Evolutionary conservation across 495 filamentous ascomycete species (phyloP).

Genomic region (Neurospora sp.): DNA sequence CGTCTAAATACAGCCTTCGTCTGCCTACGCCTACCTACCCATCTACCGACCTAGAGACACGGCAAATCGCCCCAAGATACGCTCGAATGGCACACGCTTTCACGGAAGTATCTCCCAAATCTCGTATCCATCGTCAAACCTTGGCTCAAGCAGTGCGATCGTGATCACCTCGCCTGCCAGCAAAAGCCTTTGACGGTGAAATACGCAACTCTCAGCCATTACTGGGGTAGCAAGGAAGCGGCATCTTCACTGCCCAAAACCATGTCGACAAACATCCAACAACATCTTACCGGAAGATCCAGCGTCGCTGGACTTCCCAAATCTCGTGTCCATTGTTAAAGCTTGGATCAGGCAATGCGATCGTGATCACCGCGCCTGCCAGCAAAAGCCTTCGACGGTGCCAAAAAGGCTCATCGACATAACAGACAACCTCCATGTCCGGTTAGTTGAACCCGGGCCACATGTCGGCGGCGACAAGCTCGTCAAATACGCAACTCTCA

Average conservation of each 20-base stretch:
- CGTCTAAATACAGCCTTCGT: neutral
- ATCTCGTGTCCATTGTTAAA: neutral
- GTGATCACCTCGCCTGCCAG: neutral
- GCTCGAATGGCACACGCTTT: neutral
- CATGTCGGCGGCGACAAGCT: neutral
- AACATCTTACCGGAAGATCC: neutral
- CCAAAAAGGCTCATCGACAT: neutral
- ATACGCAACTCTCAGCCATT: conserved; percentile 2
- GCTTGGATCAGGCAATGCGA: conserved; percentile 1
- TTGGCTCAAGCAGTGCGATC: conserved; percentile 1
- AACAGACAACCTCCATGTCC: neutral
- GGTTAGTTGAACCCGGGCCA: neutral
- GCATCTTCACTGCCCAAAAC: neutral
- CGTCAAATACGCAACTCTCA: conserved; percentile 1
- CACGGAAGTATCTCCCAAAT: neutral
- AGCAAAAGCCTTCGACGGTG: neutral
- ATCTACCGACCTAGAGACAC: too few relatives aligned
- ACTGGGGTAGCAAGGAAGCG: neutral
- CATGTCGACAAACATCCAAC: neutral
- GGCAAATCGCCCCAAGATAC: neutral
- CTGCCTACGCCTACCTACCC: too few relatives aligned
- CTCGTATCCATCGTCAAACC: neutral
- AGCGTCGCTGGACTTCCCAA: neutral
- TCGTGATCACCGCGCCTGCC: neutral
- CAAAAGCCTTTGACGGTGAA: neutral